phyloP scores from a whole-genome alignment of 2,329 filamentous ascomycete genomes.

The Aspergillus versicolor region DNA sequence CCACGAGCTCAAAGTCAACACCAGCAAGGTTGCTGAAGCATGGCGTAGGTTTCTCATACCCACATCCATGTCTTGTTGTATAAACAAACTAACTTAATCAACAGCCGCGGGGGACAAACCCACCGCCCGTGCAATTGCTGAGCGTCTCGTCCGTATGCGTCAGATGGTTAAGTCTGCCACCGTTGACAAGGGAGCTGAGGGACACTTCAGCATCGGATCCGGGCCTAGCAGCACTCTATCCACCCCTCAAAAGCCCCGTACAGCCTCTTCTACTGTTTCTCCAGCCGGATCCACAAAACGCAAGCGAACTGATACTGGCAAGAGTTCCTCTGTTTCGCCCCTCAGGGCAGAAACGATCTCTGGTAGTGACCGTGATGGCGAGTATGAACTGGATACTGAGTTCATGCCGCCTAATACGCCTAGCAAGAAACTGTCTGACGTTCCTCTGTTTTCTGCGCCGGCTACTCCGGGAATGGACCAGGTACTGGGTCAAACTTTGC shows the following conservation, averaged over 20 bases:
- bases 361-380: neutral
- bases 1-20: constrained; percentile 36
- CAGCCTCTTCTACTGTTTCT: neutral
- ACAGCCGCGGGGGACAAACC: constrained; percentile 23
- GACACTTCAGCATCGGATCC: constrained; percentile 18
- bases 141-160: constrained; percentile 39
- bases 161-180: constrained; percentile 16
- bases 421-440: neutral
- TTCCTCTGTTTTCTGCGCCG: neutral
- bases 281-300: constrained; percentile 20
- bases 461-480: neutral
- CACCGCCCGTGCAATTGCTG: constrained; percentile 41
- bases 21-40: constrained; percentile 32
- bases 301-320: constrained; percentile 14
- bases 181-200: neutral
- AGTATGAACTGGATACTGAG: neutral
- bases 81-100: neutral
- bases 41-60: constrained; percentile 37
- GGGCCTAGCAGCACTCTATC: constrained; percentile 4
- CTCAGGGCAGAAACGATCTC: neutral
- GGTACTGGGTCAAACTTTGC: neutral
- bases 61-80: too few relatives aligned
- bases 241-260: constrained; percentile 14
- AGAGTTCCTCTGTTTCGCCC: neutral
- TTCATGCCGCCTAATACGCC: neutral